Conservation (phyloP, 352 stramenopile species). For the Phytophthora idaei region DNA sequence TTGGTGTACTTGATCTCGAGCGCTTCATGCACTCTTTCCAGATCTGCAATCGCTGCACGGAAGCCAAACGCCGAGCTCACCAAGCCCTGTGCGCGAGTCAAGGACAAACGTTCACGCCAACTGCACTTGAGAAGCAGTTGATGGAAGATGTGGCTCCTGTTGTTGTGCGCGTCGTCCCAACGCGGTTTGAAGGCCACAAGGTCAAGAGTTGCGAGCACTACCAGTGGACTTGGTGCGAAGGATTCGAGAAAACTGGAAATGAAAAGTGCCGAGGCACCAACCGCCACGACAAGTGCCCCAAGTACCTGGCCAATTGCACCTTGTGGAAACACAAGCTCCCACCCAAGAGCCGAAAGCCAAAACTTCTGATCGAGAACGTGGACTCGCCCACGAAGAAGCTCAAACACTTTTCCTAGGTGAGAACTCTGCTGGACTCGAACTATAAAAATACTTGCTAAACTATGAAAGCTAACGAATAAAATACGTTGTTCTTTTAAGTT, state of each 20-base stretch:
- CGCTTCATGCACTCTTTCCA: constrained; percentile 88
- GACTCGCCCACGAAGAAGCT: constrained; percentile 87
- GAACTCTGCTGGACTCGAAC: constrained; percentile 4
- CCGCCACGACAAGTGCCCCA: constrained; percentile 85
- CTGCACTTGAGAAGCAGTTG: constrained; percentile 62
- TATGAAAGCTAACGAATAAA: not conserved
- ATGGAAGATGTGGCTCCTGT: constrained; percentile 83
- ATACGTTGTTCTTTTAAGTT: not conserved
- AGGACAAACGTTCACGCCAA: constrained; percentile 50
- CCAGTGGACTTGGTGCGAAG: constrained; percentile 89
- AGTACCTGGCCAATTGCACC: constrained; percentile 88
- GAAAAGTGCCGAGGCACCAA: constrained; percentile 87
- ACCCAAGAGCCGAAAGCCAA: constrained; percentile 84
- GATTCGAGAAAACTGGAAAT: constrained; percentile 83
- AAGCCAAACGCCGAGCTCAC: constrained; percentile 71
- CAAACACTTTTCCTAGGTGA: constrained; percentile 70
- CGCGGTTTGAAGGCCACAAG: constrained; percentile 72
- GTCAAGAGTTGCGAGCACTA: constrained; percentile 88
- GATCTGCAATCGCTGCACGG: constrained; percentile 87
- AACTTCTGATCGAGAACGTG: constrained; percentile 64
- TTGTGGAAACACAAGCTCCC: constrained; percentile 88
- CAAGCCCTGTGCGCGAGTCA: constrained; percentile 63
- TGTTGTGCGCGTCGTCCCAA: constrained; percentile 77
- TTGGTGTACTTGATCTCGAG: constrained; percentile 62
- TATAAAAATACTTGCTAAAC: constrained; percentile 6